Conservation (phyloP, 208 protist genomes). For the Leishmania martiniquensis region DNA sequence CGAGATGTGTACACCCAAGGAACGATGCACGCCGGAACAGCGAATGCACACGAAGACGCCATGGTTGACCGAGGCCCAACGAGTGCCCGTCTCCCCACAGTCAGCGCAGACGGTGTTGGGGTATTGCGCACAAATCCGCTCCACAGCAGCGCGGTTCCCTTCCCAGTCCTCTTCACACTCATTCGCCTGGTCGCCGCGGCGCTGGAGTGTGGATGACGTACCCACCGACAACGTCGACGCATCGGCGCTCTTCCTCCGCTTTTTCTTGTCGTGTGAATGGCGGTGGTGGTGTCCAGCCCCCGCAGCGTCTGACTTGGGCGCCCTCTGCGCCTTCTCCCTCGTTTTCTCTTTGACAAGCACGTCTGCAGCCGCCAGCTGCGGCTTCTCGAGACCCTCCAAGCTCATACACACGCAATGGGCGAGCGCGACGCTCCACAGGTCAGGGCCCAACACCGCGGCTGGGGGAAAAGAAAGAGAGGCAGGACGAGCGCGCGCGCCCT, state of each 20-base stretch:
- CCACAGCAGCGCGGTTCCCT: slow-evolving; percentile 61
- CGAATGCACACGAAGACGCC: slow-evolving; percentile 94
- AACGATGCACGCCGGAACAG: slow-evolving; percentile 94
- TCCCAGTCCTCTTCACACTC: slow-evolving; percentile 64
- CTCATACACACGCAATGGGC: neutral
- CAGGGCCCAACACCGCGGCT: neutral
- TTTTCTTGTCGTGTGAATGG: slow-evolving; percentile 7
- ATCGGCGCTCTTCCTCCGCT: neutral
- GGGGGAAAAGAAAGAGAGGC: neutral
- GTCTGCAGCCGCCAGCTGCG: slow-evolving; percentile 1
- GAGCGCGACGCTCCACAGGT: neutral
- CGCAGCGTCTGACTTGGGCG: slow-evolving; percentile 4
- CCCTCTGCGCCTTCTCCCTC: slow-evolving; percentile 11
- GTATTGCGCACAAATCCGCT: slow-evolving; percentile 52
- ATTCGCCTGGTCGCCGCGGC: neutral
- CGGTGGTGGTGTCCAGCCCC: neutral
- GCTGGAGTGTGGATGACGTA: neutral
- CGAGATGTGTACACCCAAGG: slow-evolving; percentile 92
- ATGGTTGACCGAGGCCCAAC: slow-evolving; percentile 91
- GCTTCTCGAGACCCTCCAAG: neutral
- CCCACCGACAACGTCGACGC: neutral
- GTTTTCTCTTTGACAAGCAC: neutral
- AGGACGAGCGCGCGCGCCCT: neutral
- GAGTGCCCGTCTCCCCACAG: slow-evolving; percentile 76
- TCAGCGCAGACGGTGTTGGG: slow-evolving; percentile 89